These are phyloP conservation scores for Metschnikowia koreensis DNA, from an alignment of 805 yeast species.

Conservation along the genomic window DNA sequence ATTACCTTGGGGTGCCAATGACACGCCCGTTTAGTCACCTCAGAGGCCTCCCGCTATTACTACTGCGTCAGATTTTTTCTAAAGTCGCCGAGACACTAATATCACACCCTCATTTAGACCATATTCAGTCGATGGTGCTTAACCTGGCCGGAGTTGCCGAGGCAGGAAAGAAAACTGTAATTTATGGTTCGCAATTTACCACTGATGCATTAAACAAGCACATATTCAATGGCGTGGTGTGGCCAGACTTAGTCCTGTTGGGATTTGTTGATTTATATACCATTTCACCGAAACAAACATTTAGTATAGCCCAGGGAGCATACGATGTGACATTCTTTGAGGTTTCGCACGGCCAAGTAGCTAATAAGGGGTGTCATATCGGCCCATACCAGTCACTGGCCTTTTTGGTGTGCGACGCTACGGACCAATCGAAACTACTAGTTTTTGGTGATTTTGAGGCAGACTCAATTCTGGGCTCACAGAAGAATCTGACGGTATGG, in stretches of 20 bases:
- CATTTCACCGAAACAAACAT: constrained; percentile 13
- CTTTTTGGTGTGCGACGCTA: constrained; percentile 48
- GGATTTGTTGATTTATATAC: constrained; percentile 24
- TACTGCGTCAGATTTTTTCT: constrained; percentile 23
- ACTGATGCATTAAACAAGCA: constrained; percentile 49
- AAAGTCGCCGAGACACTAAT: constrained; percentile 41
- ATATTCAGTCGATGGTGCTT: constrained; percentile 62
- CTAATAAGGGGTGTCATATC: constrained; percentile 3
- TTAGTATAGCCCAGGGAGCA: constrained; percentile 16
- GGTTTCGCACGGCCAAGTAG: constrained; percentile 33
- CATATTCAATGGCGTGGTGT: constrained; percentile 69
- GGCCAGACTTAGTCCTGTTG: constrained; percentile 67
- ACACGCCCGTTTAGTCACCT: constrained; percentile 26
- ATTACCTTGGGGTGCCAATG: constrained; percentile 25
- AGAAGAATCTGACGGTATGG: constrained; percentile 55
- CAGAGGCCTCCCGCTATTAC: constrained; percentile 7
- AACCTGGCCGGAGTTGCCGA: constrained; percentile 59
- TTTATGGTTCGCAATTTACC: constrained; percentile 53
- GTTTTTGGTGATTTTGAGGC: constrained; percentile 86
- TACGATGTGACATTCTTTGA: constrained; percentile 32
- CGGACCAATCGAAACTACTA: constrained; percentile 41
- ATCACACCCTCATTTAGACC: constrained; percentile 87
- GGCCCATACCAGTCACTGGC: constrained; percentile 53
- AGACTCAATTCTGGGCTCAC: constrained; percentile 46
- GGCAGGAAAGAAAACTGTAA: not conserved